A percentile compares a stretch with the other conserved stretches of the same genome.
These are phyloP conservation scores for Cronartium quercuum DNA, from an alignment of 1,284 basidiomycete species.

Conservation along the genomic window DNA sequence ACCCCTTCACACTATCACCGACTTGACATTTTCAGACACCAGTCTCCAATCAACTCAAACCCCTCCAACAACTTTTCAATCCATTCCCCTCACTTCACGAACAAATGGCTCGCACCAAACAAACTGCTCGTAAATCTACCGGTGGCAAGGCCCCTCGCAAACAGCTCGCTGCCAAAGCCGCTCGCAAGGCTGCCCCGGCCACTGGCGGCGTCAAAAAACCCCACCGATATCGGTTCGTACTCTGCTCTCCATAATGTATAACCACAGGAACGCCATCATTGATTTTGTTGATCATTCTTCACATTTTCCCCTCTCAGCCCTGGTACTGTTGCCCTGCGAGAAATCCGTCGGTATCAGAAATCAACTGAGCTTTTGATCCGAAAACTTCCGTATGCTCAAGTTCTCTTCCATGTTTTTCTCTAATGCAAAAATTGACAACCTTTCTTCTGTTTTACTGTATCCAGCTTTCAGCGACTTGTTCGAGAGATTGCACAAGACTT, in stretches of 20 bases:
- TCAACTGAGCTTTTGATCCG: slow-evolving; percentile 48
- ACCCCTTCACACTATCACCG: no score
- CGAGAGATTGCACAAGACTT: slow-evolving; percentile 76
- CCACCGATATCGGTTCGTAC: slow-evolving; percentile 42
- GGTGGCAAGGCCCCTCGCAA: slow-evolving; percentile 60
- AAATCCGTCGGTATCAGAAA: slow-evolving; percentile 46
- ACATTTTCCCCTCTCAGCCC: slow-evolving; percentile 50
- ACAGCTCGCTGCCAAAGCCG: slow-evolving; percentile 56
- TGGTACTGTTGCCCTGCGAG: slow-evolving; percentile 46
- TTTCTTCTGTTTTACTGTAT: neutral
- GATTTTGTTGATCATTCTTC: neutral
- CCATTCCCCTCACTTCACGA: neutral
- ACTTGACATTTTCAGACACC: no score
- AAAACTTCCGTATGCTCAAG: slow-evolving; percentile 45
- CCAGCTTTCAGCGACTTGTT: slow-evolving; percentile 39
- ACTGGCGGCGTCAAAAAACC: slow-evolving; percentile 55
- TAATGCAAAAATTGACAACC: slow-evolving; percentile 36
- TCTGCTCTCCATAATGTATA: slow-evolving; percentile 29
- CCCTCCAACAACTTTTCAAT: neutral
- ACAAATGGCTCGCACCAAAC: slow-evolving; percentile 52
- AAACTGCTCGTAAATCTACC: slow-evolving; percentile 66
- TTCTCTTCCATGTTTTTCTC: slow-evolving; percentile 8
- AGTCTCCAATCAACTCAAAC: neutral
- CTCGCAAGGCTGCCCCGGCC: slow-evolving; percentile 58
- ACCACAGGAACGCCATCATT: no score